Evolutionary conservation across 2,329 filamentous ascomycete genomes (phyloP).

Genomic region (Colletotrichum lupini): DNA sequence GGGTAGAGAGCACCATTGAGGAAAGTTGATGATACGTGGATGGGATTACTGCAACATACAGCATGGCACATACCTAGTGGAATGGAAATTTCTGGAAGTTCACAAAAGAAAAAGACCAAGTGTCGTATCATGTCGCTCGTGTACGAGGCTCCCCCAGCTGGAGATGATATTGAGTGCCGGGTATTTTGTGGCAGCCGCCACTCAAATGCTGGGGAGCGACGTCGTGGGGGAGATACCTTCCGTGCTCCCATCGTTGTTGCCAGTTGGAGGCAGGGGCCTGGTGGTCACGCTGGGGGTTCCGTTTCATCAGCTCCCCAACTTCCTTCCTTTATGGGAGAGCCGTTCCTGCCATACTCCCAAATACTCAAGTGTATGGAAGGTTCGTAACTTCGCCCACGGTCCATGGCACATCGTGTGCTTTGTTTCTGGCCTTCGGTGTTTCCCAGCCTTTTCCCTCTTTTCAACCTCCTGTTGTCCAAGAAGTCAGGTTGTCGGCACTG

Average conservation of each 20-base stretch:
- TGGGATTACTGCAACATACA: neutral
- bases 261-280: conserved; percentile 1
- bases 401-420: neutral
- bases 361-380: neutral
- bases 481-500: neutral
- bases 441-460: too few relatives aligned
- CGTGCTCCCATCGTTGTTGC: neutral
- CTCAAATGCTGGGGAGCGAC: conserved; percentile 22
- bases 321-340: neutral
- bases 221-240: conserved; percentile 1
- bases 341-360: neutral
- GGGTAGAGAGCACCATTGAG: neutral
- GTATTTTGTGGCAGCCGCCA: conserved; percentile 9
- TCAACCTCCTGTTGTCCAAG: too few relatives aligned
- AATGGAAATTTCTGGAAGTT: conserved; percentile 25
- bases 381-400: neutral
- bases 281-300: conserved; percentile 15
- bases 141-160: conserved; percentile 13
- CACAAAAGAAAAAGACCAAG: neutral
- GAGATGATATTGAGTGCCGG: conserved; percentile 9
- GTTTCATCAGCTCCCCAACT: conserved; percentile 26
- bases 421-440: neutral
- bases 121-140: conserved; percentile 9
- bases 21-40: neutral
- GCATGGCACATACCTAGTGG: neutral